Base-by-base conservation (phyloP, 768 basidiomycete genomes). In the Hygrocybe coccinea region DNA sequence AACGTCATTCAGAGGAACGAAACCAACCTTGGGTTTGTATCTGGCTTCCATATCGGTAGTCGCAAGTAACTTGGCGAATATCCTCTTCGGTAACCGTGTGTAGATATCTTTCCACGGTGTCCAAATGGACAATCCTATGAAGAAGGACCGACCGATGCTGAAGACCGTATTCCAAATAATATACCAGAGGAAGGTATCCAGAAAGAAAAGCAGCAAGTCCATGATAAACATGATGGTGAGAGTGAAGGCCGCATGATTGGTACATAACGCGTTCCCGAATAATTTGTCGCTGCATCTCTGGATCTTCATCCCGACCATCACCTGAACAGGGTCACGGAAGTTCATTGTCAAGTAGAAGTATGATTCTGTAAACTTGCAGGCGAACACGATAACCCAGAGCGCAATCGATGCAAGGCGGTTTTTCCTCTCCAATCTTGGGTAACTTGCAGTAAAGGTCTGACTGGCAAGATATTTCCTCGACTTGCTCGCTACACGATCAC, bases 161-260 rank as follows among this genome's bases (percentile, higher is more conserved):
- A 90, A 89, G 54, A 94, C 89, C 9, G 93, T 95, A 71, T 97
- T 97, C 95, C 95, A 97, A 67, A 97, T 97, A 74, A 98, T 95
- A 68, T 95, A 99, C 97, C 97, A 99, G 29, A 99, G 74, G 87
- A 97, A 99, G 6, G 97, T 99, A 75, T 99, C 97, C 71, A 99
- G 79, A 83, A 98, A 99, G 82, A 91, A 99, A 44, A 99, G 82
- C 50, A 88, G 84, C 46, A 99, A 75, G 67, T 98, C 97, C 95
- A 98, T 97, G 77, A 97, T 76, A 68, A 94, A 98, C 95, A 97
- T 99, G 77, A 97, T 89, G 54, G 97, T 84, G 67, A 99, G 73
- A 8, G 95, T 88, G 73, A 98, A 97, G 3, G 90, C 91, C 1
- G 94, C 90, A 62, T 99, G 97, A 69, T 97, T 95, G 47, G 77